Conservation (phyloP, 129 eudicot species). For the Escallonia herrerae region DNA sequence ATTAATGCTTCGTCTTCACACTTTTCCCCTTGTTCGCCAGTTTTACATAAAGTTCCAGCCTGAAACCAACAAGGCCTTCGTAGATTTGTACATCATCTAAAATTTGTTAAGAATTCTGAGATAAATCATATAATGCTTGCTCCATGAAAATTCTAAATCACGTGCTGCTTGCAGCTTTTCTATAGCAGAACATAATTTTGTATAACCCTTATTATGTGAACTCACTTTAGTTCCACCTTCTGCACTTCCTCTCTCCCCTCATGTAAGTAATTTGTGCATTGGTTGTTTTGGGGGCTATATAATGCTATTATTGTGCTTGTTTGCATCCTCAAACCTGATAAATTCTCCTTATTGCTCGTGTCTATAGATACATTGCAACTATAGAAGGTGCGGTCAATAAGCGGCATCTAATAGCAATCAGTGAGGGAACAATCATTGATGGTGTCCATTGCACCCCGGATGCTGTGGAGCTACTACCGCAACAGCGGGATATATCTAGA, state of each 20-base stretch:
- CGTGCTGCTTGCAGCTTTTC: background rate
- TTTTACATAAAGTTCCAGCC: too few species aligned
- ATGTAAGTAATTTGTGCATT: background rate
- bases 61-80: too few species aligned
- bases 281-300: background rate
- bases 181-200: too few species aligned
- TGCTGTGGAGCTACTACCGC: too few species aligned
- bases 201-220: too few species aligned
- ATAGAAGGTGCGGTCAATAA: conserved; percentile 61
- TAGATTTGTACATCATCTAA: too few species aligned
- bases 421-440: conserved; percentile 71
- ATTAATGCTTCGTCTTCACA: too few species aligned
- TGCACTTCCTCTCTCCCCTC: background rate
- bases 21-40: too few species aligned
- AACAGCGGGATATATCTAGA: too few species aligned
- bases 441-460: conserved; percentile 90
- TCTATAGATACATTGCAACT: conserved; percentile 80
- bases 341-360: conserved; percentile 15
- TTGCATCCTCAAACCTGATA: background rate
- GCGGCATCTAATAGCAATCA: conserved; percentile 61
- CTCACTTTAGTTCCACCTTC: background rate
- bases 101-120: background rate
- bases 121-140: background rate
- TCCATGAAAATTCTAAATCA: background rate
- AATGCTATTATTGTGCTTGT: conserved; percentile 1